Evolutionary conservation across 495 filamentous ascomycete genomes (phyloP).

Genomic region (Penicillium antarcticum): DNA sequence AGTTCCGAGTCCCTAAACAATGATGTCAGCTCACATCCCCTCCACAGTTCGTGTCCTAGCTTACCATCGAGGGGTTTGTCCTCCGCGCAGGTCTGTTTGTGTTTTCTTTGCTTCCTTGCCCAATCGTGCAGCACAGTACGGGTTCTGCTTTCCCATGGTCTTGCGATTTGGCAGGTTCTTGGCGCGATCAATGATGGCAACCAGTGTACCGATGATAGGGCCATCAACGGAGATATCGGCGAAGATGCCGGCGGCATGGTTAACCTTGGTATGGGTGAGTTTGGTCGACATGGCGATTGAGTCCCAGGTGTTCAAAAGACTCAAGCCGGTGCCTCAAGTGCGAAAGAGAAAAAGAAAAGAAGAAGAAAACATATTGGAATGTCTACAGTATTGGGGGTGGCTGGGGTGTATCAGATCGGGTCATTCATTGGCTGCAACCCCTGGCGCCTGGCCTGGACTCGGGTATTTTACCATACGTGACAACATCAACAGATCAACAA

Average conservation of each 20-base stretch:
- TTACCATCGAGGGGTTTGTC: constrained; percentile 94
- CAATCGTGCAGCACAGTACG: constrained; percentile 89
- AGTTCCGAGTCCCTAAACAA: constrained; percentile 87
- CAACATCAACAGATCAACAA: background rate
- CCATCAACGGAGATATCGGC: constrained; percentile 95
- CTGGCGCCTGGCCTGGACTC: constrained; percentile 19
- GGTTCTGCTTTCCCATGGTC: constrained; percentile 97
- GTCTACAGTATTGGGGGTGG: constrained; percentile 26
- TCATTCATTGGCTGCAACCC: constrained; percentile 18
- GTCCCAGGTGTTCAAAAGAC: background rate
- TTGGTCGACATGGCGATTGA: constrained; percentile 29
- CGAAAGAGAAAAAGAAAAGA: constrained; percentile 9
- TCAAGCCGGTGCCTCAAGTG: constrained; percentile 7
- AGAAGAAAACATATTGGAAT: constrained; percentile 19
- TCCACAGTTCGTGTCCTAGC: constrained; percentile 18
- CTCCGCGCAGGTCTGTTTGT: constrained; percentile 87
- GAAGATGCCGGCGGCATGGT: constrained; percentile 90
- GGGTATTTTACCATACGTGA: constrained; percentile 7
- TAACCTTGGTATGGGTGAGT: constrained; percentile 20
- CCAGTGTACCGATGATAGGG: constrained; percentile 88
- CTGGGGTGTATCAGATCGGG: constrained; percentile 13
- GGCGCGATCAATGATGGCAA: constrained; percentile 84
- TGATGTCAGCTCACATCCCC: constrained; percentile 21
- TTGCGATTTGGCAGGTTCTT: constrained; percentile 97
- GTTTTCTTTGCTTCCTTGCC: constrained; percentile 99